A percentile compares a stretch with the other conserved stretches of the same genome.
These are phyloP conservation scores for Diospyros lotus DNA, from an alignment of 148 eudicot genomes.

Conservation along the genomic window DNA sequence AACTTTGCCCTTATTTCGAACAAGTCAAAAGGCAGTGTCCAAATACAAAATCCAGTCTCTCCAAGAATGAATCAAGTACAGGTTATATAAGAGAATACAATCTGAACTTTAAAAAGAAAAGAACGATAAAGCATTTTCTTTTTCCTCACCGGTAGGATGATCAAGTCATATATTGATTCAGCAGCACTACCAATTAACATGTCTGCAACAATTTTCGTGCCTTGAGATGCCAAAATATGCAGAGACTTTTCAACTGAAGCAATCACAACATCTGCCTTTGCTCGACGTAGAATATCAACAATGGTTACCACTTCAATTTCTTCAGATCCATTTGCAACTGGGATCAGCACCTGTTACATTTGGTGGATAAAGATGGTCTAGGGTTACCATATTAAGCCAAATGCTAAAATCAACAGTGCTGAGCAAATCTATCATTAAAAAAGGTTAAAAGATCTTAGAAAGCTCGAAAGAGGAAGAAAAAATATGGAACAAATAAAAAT, in stretches of 20 bases:
- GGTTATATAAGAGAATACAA: background rate
- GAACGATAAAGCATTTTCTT: background rate
- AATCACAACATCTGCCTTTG: slow-evolving; percentile 64
- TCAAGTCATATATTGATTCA: slow-evolving; percentile 65
- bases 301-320: slow-evolving; percentile 69
- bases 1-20: background rate
- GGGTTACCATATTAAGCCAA: background rate
- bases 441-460: background rate
- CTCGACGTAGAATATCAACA: slow-evolving; percentile 77
- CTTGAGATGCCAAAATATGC: slow-evolving; percentile 57
- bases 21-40: background rate
- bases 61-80: background rate
- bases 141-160: slow-evolving; percentile 78
- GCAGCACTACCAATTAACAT: slow-evolving; percentile 48
- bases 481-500: background rate
- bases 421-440: background rate
- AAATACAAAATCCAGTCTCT: background rate
- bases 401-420: background rate
- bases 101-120: background rate
- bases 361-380: background rate
- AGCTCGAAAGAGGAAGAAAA: background rate
- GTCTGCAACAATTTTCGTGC: slow-evolving; percentile 77
- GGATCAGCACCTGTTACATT: slow-evolving; percentile 69
- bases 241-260: slow-evolving; percentile 77
- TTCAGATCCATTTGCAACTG: slow-evolving; percentile 81